Percentiles rank a stretch among this genome's conserved stretches.
Evolutionary conservation across 306 rosid genomes (phyloP).

Genomic region (Cajanus cajan): DNA sequence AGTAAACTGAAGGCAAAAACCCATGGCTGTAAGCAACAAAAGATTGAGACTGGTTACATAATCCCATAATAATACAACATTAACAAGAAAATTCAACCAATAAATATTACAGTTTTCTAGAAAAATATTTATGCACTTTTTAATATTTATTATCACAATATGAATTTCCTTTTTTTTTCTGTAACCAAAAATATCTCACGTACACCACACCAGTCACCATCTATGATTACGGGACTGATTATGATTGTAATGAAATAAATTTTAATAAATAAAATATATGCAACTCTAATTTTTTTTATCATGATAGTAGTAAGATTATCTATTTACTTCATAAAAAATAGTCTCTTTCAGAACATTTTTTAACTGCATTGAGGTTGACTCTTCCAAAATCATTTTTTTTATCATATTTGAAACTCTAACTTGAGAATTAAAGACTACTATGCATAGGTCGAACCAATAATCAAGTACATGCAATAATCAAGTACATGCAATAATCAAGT

Average conservation of each 20-base stretch:
- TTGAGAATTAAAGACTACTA: no score
- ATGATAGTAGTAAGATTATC: no score
- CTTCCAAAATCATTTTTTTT: no score
- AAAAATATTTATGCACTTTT: not conserved
- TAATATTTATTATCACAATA: not conserved
- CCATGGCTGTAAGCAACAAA: slow-evolving; percentile 63
- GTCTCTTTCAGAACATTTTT: no score
- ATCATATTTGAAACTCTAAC: no score
- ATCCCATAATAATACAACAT: not conserved
- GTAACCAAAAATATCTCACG: not conserved
- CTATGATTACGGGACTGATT: not conserved
- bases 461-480: no score
- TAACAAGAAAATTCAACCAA: not conserved
- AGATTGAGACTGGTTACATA: not conserved
- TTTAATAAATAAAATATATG: not conserved
- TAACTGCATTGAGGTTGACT: no score
- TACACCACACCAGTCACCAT: not conserved
- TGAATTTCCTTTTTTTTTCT: no score
- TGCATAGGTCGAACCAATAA: no score
- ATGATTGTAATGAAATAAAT: not conserved
- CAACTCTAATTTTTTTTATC: no score
- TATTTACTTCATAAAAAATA: no score
- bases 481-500: no score
- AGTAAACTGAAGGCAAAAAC: slow-evolving; percentile 75
- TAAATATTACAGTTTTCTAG: not conserved